Conservation (phyloP, 805 yeast genomes). For the Huiozyma sinensis region DNA sequence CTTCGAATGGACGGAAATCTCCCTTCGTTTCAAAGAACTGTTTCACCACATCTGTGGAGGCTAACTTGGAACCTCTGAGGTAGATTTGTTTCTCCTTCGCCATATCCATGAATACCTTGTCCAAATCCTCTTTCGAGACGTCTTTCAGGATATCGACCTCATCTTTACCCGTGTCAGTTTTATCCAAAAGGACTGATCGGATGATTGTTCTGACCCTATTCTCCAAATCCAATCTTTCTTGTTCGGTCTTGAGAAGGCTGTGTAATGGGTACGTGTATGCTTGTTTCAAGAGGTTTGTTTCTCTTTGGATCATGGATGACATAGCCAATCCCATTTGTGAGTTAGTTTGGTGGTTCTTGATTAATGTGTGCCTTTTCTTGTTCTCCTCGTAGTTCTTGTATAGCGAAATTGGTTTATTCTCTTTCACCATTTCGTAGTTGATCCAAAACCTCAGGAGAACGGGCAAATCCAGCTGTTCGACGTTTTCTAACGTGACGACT, state of each 20-base stretch:
- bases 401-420: constrained; percentile 7
- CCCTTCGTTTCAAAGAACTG: constrained; percentile 24
- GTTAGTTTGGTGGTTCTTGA: constrained; percentile 22
- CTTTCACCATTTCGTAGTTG: constrained; percentile 32
- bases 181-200: constrained; percentile 27
- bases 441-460: constrained; percentile 58
- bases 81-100: constrained; percentile 44
- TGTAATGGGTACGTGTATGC: constrained; percentile 29
- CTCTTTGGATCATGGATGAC: constrained; percentile 63
- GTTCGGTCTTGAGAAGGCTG: constrained; percentile 13
- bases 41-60: constrained; percentile 12
- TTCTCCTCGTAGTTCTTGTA: constrained; percentile 38
- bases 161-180: constrained; percentile 20
- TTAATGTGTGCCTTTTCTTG: constrained; percentile 34
- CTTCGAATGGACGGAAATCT: constrained; percentile 30
- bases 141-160: constrained; percentile 26
- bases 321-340: constrained; percentile 36
- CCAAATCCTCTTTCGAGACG: constrained; percentile 41
- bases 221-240: constrained; percentile 8
- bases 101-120: constrained; percentile 33
- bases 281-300: constrained; percentile 38
- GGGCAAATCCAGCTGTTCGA: constrained; percentile 40
- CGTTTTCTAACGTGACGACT: constrained; percentile 37
- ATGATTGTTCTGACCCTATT: constrained; percentile 25
- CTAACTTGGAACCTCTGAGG: constrained; percentile 35